Evolutionary conservation across 1,284 basidiomycete genomes (phyloP).

Genomic region (Peniophora sp.): DNA sequence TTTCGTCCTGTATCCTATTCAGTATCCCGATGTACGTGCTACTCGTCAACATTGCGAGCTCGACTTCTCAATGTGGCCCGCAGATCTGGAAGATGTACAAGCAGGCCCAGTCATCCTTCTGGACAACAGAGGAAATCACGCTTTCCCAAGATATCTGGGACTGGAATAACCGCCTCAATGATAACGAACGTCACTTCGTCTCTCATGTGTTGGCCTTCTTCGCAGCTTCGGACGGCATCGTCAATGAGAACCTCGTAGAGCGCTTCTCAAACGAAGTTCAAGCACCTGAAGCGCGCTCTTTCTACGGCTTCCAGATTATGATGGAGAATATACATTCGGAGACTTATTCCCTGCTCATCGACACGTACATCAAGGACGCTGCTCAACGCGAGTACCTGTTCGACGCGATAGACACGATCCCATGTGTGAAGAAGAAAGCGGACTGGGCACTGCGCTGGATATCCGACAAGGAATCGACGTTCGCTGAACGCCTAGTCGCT

Average conservation of each 20-base stretch:
- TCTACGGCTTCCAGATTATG: conserved; percentile 99
- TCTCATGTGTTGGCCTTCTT: conserved; percentile 97
- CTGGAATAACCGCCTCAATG: conserved; percentile 91
- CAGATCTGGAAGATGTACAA: conserved; percentile 98
- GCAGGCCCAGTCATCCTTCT: conserved; percentile 88
- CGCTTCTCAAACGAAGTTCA: conserved; percentile 95
- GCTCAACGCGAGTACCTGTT: conserved; percentile 84
- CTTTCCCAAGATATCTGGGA: conserved; percentile 89
- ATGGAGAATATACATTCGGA: conserved; percentile 98
- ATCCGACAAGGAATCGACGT: conserved; percentile 74
- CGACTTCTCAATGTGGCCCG: background rate
- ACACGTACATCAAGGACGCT: conserved; percentile 94
- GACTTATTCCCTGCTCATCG: conserved; percentile 96
- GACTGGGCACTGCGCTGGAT: conserved; percentile 96
- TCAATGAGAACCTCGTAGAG: conserved; percentile 96
- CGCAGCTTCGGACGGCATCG: conserved; percentile 94
- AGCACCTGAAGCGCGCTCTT: conserved; percentile 91
- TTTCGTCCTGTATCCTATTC: conserved; percentile 92
- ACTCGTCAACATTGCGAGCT: background rate
- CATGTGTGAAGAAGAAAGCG: conserved; percentile 88
- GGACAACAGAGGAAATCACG: conserved; percentile 98
- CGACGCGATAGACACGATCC: conserved; percentile 91
- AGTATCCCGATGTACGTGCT: conserved; percentile 75
- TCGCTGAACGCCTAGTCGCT: conserved; percentile 89
- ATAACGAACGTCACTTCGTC: conserved; percentile 93